Conservation (phyloP, 306 rosid species). For the Prunus armeniaca region DNA sequence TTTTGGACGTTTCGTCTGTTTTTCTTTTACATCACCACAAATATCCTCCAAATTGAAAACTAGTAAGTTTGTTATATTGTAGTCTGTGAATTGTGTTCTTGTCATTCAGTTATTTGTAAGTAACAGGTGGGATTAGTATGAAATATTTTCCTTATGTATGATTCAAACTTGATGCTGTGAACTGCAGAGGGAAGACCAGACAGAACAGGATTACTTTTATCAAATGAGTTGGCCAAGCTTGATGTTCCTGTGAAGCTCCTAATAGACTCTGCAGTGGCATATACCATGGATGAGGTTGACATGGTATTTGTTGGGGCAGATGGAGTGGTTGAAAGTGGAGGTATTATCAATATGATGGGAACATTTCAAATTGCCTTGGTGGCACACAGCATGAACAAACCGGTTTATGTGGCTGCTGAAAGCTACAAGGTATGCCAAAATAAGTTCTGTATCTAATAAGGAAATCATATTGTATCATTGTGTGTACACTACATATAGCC, state of each 20-base stretch:
- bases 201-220: conserved; percentile 71
- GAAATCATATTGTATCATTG: background rate
- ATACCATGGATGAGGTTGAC: conserved; percentile 96
- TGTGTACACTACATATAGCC: too few relatives aligned
- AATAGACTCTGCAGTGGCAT: conserved; percentile 92
- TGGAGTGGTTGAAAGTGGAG: conserved; percentile 97
- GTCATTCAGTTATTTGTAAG: background rate
- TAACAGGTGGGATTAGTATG: background rate
- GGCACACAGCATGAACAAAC: conserved; percentile 86
- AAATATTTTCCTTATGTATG: background rate
- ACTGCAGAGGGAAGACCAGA: conserved; percentile 94
- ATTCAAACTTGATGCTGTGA: conserved; percentile 7
- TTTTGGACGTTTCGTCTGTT: background rate
- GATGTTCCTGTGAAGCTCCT: conserved; percentile 87
- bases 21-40: background rate
- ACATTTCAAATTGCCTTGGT: conserved; percentile 90
- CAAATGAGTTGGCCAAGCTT: conserved; percentile 84
- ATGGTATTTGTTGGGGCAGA: conserved; percentile 97
- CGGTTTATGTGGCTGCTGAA: conserved; percentile 94
- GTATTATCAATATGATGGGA: conserved; percentile 96
- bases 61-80: background rate
- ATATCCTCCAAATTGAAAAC: background rate
- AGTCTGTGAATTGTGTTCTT: background rate
- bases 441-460: background rate
- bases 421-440: conserved; percentile 73